Conservation (phyloP, 352 stramenopile species). For the Globisporangium carolinianum region DNA sequence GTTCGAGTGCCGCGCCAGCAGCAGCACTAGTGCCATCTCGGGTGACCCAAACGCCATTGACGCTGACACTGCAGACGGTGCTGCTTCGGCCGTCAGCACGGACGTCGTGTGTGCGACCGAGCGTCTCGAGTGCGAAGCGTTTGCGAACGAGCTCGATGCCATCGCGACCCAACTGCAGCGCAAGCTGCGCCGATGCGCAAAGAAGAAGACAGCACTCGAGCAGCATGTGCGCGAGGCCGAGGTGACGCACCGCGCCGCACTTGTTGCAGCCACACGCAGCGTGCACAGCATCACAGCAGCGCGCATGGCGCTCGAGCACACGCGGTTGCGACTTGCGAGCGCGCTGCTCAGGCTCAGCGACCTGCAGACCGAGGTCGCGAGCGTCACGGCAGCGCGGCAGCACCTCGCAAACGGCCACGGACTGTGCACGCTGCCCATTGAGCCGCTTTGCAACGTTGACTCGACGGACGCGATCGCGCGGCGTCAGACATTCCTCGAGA, state of each 20-base stretch:
- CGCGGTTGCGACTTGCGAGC: conserved; percentile 23
- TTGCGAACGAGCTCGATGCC: conserved; percentile 15
- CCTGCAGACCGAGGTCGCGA: conserved; percentile 11
- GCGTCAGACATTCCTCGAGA: conserved; percentile 14
- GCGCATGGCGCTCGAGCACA: conserved; percentile 26
- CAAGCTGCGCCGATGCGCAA: conserved; percentile 47
- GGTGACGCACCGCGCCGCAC: conserved; percentile 18
- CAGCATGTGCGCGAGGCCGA: conserved; percentile 24
- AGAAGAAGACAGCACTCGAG: conserved; percentile 32
- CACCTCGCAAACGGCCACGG: conserved; percentile 9
- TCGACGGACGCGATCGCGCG: background rate
- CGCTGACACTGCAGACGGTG: conserved; percentile 4
- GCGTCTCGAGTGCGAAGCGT: background rate
- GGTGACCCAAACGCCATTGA: conserved; percentile 3
- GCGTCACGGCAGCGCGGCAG: conserved; percentile 15
- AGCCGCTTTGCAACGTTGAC: background rate
- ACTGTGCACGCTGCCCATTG: background rate
- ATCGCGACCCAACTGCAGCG: conserved; percentile 29
- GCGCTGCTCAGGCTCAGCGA: conserved; percentile 33
- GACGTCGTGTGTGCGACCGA: background rate
- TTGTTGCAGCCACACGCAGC: conserved; percentile 11
- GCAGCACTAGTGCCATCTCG: background rate
- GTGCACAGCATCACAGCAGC: conserved; percentile 25
- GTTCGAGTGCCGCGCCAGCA: too few relatives aligned
- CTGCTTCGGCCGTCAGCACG: background rate